Percentiles rank a stretch among this genome's conserved stretches.
Evolutionary conservation across 768 basidiomycete species (phyloP).

Genomic region (Hydnum rufescens): DNA sequence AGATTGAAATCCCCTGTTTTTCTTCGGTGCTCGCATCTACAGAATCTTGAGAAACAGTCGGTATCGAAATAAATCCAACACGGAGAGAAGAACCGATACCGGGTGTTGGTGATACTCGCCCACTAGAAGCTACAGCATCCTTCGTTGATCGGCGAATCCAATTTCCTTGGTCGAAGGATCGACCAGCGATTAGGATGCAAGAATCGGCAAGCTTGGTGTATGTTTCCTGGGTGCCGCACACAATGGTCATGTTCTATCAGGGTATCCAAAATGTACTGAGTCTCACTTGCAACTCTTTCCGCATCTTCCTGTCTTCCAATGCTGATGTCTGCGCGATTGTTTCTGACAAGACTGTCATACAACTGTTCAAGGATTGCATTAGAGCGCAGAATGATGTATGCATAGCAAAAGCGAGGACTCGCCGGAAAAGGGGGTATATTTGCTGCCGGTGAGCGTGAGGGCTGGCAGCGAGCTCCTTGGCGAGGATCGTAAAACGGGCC

Average conservation of each 20-base stretch:
- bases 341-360: constrained; percentile 57
- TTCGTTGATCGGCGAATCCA: constrained; percentile 59
- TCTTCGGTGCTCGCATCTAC: neutral
- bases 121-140: constrained; percentile 40
- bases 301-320: constrained; percentile 70
- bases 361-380: constrained; percentile 28
- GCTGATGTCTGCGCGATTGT: constrained; percentile 79
- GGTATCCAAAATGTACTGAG: neutral
- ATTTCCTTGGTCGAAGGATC: constrained; percentile 51
- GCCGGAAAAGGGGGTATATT: constrained; percentile 58
- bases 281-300: constrained; percentile 69
- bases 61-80: too few species aligned
- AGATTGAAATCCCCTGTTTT: neutral
- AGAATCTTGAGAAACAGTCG: too few species aligned
- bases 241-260: neutral
- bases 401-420: constrained; percentile 11
- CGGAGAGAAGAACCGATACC: too few species aligned
- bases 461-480: constrained; percentile 52
- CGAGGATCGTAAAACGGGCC: constrained; percentile 54
- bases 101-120: constrained; percentile 29
- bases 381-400: constrained; percentile 8
- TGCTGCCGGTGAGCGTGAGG: constrained; percentile 51
- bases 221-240: constrained; percentile 33
- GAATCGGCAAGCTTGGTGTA: constrained; percentile 73
- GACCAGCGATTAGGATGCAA: constrained; percentile 51